phyloP scores from a whole-genome alignment of 2,329 filamentous ascomycete species.

The Diaporthe citri region DNA sequence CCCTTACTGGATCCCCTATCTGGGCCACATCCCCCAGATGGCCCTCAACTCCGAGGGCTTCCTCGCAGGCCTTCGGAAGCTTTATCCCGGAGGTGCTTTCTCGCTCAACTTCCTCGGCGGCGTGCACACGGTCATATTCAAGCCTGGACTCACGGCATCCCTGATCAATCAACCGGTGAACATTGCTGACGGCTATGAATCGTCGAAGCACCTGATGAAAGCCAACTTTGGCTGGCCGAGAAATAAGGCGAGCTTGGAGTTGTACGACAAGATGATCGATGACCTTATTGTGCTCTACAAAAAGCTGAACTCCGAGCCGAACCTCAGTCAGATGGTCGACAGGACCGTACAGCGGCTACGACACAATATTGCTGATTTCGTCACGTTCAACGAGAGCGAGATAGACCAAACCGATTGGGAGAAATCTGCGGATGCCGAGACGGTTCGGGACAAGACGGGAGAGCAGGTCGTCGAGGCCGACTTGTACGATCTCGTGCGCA shows the following conservation, averaged over 20 bases:
- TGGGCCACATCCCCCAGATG: conserved; percentile 53
- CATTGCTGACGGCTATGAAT: conserved; percentile 45
- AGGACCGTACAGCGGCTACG: conserved; percentile 45
- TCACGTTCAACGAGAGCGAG: conserved; percentile 54
- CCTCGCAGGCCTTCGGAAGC: conserved; percentile 48
- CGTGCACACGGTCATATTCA: conserved; percentile 52
- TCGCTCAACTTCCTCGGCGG: conserved; percentile 50
- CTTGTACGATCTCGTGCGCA: conserved; percentile 50
- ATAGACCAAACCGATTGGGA: conserved; percentile 57
- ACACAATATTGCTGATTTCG: conserved; percentile 50
- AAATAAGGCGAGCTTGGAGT: conserved; percentile 44
- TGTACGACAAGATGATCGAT: conserved; percentile 46
- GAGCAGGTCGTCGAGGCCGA: conserved; percentile 51
- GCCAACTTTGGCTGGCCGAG: conserved; percentile 50
- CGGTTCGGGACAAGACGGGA: conserved; percentile 46
- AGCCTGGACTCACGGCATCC: conserved; percentile 47
- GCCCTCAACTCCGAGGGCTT: conserved; percentile 47
- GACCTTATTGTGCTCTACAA: conserved; percentile 48
- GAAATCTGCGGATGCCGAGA: conserved; percentile 48
- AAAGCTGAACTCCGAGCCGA: conserved; percentile 45
- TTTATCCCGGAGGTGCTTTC: conserved; percentile 52
- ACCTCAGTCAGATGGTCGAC: conserved; percentile 44
- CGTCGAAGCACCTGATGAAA: conserved; percentile 46
- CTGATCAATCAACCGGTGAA: conserved; percentile 49
- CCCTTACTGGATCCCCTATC: conserved; percentile 52